Evolutionary conservation across 2,329 filamentous ascomycete species (phyloP).

Genomic region (Camillea tinctor): DNA sequence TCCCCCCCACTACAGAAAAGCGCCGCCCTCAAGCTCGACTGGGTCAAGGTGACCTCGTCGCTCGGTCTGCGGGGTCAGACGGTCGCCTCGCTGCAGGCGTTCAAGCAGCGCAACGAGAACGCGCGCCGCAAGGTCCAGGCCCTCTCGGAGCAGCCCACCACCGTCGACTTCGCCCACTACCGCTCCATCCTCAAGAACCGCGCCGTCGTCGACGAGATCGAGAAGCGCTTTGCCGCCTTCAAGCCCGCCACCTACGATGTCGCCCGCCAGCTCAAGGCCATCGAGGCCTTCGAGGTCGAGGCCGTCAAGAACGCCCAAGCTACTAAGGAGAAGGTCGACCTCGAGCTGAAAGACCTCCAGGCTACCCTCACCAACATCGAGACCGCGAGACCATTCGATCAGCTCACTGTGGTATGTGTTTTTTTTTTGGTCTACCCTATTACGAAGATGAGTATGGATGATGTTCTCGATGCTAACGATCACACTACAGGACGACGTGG

Average conservation of each 20-base stretch:
- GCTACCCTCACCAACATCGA: constrained; percentile 98
- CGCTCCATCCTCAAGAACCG: constrained; percentile 92
- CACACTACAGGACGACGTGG: constrained; percentile 78
- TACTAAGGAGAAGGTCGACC: constrained; percentile 94
- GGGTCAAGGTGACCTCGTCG: constrained; percentile 89
- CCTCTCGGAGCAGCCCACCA: constrained; percentile 80
- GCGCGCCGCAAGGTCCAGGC: constrained; percentile 88
- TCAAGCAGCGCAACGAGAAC: constrained; percentile 99
- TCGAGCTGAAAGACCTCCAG: constrained; percentile 89
- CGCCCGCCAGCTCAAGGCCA: constrained; percentile 90
- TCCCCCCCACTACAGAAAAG: constrained; percentile 67
- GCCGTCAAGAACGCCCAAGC: constrained; percentile 95
- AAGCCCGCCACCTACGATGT: constrained; percentile 94
- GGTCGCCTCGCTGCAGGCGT: constrained; percentile 83
- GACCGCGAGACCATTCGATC: constrained; percentile 90
- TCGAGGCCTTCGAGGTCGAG: constrained; percentile 96
- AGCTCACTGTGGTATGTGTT: constrained; percentile 89
- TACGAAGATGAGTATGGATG: constrained; percentile 1
- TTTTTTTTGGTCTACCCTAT: not conserved
- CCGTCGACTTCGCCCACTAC: constrained; percentile 93
- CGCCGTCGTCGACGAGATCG: constrained; percentile 92
- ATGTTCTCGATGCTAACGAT: constrained; percentile 28
- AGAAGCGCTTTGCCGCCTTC: constrained; percentile 90
- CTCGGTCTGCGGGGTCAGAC: constrained; percentile 97
- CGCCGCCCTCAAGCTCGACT: constrained; percentile 99